These are phyloP conservation scores for Klebsormidium nitens DNA, from an alignment of 139 green algal genomes.

Conservation along the genomic window DNA sequence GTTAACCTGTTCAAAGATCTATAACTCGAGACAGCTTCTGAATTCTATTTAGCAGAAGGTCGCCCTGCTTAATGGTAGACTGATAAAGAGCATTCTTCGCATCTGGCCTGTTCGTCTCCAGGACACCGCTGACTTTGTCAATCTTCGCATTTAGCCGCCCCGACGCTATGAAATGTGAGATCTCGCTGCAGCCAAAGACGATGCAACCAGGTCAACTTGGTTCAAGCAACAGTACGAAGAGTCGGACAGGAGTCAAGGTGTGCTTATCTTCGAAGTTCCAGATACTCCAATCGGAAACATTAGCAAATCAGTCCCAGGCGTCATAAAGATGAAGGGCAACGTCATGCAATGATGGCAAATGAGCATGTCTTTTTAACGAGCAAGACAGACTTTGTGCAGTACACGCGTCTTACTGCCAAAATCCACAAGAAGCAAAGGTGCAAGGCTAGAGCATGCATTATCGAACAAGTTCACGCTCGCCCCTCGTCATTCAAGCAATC, in stretches of 20 bases:
- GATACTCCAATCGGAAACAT: not conserved
- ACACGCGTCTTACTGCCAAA: too few relatives aligned
- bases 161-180: constrained; percentile 87
- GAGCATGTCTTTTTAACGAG: too few relatives aligned
- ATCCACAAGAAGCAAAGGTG: too few relatives aligned
- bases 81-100: constrained; percentile 88
- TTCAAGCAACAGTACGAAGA: too few relatives aligned
- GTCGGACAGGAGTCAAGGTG: too few relatives aligned
- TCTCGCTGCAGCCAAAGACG: constrained; percentile 49
- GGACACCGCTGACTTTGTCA: constrained; percentile 79
- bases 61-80: constrained; percentile 81
- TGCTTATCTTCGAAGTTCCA: not conserved
- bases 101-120: constrained; percentile 92
- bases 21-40: constrained; percentile 93
- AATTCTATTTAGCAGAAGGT: constrained; percentile 88
- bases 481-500: too few relatives aligned
- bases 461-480: too few relatives aligned
- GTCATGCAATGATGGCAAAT: too few relatives aligned
- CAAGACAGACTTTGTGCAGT: too few relatives aligned
- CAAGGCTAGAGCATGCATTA: too few relatives aligned
- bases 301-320: not conserved
- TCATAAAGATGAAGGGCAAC: too few relatives aligned
- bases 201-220: too few relatives aligned
- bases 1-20: constrained; percentile 80
- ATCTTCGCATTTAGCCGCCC: constrained; percentile 91